Conservation (phyloP, 176 grass and related monocot genomes). For the Chrysopogon serrulatus region DNA sequence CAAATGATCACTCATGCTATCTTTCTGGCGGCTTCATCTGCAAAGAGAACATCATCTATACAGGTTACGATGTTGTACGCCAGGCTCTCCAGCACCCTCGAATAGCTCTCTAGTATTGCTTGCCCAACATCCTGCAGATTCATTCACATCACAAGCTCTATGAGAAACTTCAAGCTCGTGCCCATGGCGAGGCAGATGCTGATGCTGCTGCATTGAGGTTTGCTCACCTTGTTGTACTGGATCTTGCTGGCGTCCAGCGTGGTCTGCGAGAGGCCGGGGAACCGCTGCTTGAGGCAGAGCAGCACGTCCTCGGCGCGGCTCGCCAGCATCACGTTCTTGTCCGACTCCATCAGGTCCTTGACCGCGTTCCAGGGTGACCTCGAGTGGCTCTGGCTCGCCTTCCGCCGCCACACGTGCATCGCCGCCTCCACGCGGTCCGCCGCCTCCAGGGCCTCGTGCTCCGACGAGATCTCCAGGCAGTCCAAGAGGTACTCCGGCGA, state of each 20-base stretch:
- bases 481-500: slow-evolving; percentile 81
- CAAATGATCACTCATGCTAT: slow-evolving; percentile 34
- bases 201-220: background rate
- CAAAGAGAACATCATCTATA: slow-evolving; percentile 80
- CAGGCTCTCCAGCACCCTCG: slow-evolving; percentile 87
- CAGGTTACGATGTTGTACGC: slow-evolving; percentile 78
- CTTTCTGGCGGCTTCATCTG: slow-evolving; percentile 58
- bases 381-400: slow-evolving; percentile 40
- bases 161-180: background rate
- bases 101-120: slow-evolving; percentile 86
- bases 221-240: slow-evolving; percentile 69
- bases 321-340: slow-evolving; percentile 78
- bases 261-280: slow-evolving; percentile 73
- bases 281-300: slow-evolving; percentile 62
- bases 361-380: slow-evolving; percentile 52
- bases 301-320: slow-evolving; percentile 63
- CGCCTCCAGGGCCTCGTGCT: slow-evolving; percentile 64
- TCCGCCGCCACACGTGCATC: slow-evolving; percentile 81
- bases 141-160: background rate
- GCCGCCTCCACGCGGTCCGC: slow-evolving; percentile 77
- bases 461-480: slow-evolving; percentile 69
- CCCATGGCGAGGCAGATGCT: background rate
- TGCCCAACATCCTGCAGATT: slow-evolving; percentile 77
- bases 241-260: slow-evolving; percentile 82
- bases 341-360: slow-evolving; percentile 80